Conservation (phyloP, 2,329 filamentous ascomycete genomes). For the Pyrenophora graminea region DNA sequence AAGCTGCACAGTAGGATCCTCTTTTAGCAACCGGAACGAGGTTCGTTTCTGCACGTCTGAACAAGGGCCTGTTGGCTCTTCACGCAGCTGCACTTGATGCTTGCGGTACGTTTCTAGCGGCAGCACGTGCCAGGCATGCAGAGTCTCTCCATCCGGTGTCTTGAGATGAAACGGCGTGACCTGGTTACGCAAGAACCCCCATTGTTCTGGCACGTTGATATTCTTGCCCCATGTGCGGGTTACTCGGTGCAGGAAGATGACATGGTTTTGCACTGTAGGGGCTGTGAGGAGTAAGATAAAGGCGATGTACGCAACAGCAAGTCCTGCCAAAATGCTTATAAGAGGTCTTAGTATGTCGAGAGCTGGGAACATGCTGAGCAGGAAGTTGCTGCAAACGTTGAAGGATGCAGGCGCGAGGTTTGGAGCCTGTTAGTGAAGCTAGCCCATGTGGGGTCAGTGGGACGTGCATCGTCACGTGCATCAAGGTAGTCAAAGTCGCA, state of each 20-base stretch:
- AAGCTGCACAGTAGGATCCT: conserved; percentile 66
- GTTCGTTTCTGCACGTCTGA: conserved; percentile 60
- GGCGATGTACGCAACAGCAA: conserved; percentile 44
- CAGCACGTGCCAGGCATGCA: conserved; percentile 58
- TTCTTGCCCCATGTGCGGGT: conserved; percentile 61
- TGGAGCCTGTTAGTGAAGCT: background rate
- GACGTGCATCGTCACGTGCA: background rate
- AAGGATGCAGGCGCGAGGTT: background rate
- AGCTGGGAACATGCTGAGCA: conserved; percentile 21
- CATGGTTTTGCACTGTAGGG: conserved; percentile 58
- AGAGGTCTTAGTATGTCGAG: conserved; percentile 27
- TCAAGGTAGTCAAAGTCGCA: no score
- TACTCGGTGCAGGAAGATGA: conserved; percentile 60
- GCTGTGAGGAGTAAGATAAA: conserved; percentile 55
- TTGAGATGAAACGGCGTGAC: conserved; percentile 54
- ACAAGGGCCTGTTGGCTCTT: conserved; percentile 53
- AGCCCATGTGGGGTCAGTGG: background rate
- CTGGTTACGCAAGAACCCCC: conserved; percentile 56
- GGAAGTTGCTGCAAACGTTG: background rate
- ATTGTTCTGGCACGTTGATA: conserved; percentile 54
- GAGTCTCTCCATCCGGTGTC: conserved; percentile 47
- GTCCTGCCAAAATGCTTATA: conserved; percentile 22
- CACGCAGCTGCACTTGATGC: conserved; percentile 48
- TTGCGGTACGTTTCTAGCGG: conserved; percentile 53
- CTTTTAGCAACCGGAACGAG: conserved; percentile 64